Conservation (phyloP, 306 rosid genomes). For the Senna tora region DNA sequence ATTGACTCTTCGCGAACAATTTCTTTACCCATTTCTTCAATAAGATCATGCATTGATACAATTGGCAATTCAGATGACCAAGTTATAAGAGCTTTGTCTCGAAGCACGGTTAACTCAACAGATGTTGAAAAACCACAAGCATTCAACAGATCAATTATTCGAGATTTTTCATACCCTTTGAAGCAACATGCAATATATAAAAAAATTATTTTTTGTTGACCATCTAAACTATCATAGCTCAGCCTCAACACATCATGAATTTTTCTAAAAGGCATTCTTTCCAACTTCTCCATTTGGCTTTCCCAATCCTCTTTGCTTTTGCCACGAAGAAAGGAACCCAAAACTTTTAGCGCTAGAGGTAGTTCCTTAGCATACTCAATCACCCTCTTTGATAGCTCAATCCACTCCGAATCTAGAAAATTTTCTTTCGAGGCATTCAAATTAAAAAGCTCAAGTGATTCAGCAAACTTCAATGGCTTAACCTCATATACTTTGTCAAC, state of each 20-base stretch:
- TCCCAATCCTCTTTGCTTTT: conserved; percentile 22
- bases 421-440: conserved; percentile 14
- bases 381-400: neutral
- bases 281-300: neutral
- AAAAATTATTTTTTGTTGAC: conserved; percentile 5
- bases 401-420: neutral
- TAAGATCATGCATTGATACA: conserved; percentile 3
- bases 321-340: neutral
- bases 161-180: neutral
- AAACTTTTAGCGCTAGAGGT: conserved; percentile 29
- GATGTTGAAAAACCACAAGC: conserved; percentile 28
- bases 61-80: neutral
- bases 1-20: neutral
- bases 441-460: conserved; percentile 19
- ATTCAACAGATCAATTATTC: conserved; percentile 13
- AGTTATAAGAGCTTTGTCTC: conserved; percentile 31
- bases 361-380: neutral
- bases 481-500: conserved; percentile 6
- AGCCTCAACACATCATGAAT: neutral
- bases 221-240: neutral
- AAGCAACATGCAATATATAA: conserved; percentile 40
- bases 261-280: neutral
- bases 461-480: neutral
- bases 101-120: conserved; percentile 4
- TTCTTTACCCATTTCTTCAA: neutral